Base-by-base conservation (phyloP, 2,329 filamentous ascomycete genomes). In the Cladosporium sp. region DNA sequence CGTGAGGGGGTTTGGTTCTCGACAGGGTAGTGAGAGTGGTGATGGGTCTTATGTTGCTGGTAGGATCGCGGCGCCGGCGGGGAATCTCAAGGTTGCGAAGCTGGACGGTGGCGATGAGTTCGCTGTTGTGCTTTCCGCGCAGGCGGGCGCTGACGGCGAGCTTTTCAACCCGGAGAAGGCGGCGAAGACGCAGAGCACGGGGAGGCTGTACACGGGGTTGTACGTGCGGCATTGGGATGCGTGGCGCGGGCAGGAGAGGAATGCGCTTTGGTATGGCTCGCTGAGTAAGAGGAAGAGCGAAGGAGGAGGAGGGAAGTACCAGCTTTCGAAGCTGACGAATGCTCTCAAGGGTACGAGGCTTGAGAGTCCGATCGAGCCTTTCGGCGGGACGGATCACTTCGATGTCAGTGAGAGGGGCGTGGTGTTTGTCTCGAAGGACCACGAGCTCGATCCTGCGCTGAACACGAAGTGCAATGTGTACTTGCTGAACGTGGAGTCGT, bases 381-480 rank as follows among this genome's bases (percentile, higher is more conserved):
- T 96, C 72, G 93, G 93, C 3, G 92, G 90, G 24, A 81, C 87
- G 0, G 86, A 87, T n/a, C 90, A 96, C 77, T 97, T 93, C 73
- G 92, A 96, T 73, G 86, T 94, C 66, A 84, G 87, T 66, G 78
- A 80, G 34, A 78, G 81, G 54, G 90, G 89, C 0, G 83, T 94
- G 62, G 86, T 88, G 7, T 93, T 93, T 73, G 86, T 92, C 11
- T 86, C 91, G 10, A 92, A 92, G 71, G 91, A 93, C 72, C 90
- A 90, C 0, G 81, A 86, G 12, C 78, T 92, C 30, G 87, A 90
- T 72, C 87, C 86, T 3, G 91, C 91, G 0, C 85, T 90, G 65
- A 87, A 91, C 76, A 96, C 92, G 6, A 94, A 93, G 73, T 90
- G 90, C 0, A 91, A 95, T 73, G 85, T 96, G 36, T 96, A 95